Conservation (phyloP, 805 yeast genomes). For the Saturnispora dispora region DNA sequence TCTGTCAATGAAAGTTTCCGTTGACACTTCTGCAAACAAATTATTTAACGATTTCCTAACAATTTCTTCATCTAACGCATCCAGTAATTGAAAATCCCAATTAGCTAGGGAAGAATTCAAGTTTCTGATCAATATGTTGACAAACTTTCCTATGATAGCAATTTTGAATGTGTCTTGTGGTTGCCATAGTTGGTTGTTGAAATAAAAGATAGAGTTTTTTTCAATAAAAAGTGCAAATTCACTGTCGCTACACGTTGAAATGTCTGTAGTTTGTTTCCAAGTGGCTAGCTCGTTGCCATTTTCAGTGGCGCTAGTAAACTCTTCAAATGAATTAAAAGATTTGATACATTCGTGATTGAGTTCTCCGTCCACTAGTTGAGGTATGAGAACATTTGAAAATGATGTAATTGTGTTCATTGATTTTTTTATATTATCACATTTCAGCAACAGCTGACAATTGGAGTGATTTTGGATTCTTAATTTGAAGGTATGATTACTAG, state of each 20-base stretch:
- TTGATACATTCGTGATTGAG: background rate
- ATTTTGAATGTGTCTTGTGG: background rate
- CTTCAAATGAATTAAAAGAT: background rate
- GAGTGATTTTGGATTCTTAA: slow-evolving; percentile 63
- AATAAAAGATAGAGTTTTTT: background rate
- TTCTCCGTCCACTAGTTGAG: slow-evolving; percentile 3
- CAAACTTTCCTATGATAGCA: background rate
- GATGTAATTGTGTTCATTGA: slow-evolving; percentile 8
- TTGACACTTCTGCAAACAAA: background rate
- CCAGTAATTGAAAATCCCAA: background rate
- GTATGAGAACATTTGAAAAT: slow-evolving; percentile 4
- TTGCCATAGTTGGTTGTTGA: background rate
- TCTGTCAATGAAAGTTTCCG: background rate
- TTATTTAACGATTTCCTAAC: background rate
- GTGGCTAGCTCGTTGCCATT: background rate
- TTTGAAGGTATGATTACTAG: slow-evolving; percentile 45
- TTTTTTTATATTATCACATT: background rate
- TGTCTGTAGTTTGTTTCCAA: background rate
- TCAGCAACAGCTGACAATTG: slow-evolving; percentile 59
- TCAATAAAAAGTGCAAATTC: background rate
- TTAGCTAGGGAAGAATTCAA: background rate
- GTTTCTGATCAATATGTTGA: background rate
- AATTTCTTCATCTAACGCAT: background rate
- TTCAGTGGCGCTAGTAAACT: background rate
- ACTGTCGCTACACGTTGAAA: background rate